These are phyloP conservation scores for Triticum urartu DNA, from an alignment of 176 grass and related monocot genomes.

Conservation along the genomic window DNA sequence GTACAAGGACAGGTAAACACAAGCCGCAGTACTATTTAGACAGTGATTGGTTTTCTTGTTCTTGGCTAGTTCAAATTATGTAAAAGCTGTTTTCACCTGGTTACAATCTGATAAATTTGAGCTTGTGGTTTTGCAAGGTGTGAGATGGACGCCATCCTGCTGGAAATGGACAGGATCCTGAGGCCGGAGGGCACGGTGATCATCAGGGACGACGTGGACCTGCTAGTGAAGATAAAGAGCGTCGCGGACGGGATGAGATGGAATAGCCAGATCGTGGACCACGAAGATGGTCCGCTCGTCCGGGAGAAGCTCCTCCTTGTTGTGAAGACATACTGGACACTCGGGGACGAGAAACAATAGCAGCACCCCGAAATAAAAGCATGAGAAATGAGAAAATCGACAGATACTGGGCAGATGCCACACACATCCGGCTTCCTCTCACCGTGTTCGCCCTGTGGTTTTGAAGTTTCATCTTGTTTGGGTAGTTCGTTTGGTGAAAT, in stretches of 20 bases:
- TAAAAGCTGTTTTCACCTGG: neutral
- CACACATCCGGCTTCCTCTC: neutral
- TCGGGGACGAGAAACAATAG: conserved; percentile 49
- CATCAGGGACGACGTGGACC: conserved; percentile 81
- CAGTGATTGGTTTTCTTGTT: neutral
- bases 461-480: neutral
- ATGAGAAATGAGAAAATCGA: conserved; percentile 5
- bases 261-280: conserved; percentile 89
- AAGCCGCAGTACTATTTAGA: neutral
- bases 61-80: neutral
- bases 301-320: conserved; percentile 92
- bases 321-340: conserved; percentile 91
- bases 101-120: neutral
- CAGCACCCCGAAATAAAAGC: conserved; percentile 32
- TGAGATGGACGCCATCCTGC: conserved; percentile 70
- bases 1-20: conserved; percentile 71
- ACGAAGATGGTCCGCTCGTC: conserved; percentile 85
- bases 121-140: conserved; percentile 45
- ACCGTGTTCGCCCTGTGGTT: conserved; percentile 25
- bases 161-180: conserved; percentile 92
- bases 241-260: conserved; percentile 81
- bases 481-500: conserved; percentile 25
- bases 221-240: conserved; percentile 83
- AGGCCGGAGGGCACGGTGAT: conserved; percentile 88
- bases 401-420: conserved; percentile 27